Conservation (phyloP, 352 stramenopile species). For the Pythium dissotocum region DNA sequence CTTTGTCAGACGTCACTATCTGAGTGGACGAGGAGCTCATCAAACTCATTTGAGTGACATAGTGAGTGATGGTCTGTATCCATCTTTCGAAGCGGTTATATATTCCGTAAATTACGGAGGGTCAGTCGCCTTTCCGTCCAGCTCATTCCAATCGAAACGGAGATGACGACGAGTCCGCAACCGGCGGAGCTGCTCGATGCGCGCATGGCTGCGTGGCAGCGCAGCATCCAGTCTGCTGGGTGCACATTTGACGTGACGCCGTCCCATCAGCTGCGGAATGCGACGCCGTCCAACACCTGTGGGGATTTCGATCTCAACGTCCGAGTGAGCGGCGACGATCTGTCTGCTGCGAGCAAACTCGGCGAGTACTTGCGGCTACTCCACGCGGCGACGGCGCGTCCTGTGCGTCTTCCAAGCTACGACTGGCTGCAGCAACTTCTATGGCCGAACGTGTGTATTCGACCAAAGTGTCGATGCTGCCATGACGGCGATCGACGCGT, state of each 20-base stretch:
- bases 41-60: neutral
- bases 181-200: neutral
- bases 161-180: too few relatives aligned
- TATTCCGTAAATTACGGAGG: neutral
- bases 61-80: neutral
- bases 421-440: neutral
- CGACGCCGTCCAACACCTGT: neutral
- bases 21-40: too few relatives aligned
- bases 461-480: neutral
- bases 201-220: neutral
- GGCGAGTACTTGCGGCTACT: neutral
- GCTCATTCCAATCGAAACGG: too few relatives aligned
- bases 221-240: neutral
- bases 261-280: too few relatives aligned
- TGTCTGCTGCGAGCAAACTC: neutral
- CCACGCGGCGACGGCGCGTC: neutral
- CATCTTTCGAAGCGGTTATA: neutral
- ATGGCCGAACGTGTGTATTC: neutral
- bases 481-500: neutral
- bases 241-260: neutral
- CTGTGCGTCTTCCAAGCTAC: neutral
- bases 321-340: neutral
- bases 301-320: neutral
- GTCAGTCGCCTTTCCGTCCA: neutral
- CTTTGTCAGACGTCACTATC: too few relatives aligned